These are phyloP conservation scores for Erodium chrysanthum DNA, from an alignment of 441 rosid genomes.

Conservation along the genomic window DNA sequence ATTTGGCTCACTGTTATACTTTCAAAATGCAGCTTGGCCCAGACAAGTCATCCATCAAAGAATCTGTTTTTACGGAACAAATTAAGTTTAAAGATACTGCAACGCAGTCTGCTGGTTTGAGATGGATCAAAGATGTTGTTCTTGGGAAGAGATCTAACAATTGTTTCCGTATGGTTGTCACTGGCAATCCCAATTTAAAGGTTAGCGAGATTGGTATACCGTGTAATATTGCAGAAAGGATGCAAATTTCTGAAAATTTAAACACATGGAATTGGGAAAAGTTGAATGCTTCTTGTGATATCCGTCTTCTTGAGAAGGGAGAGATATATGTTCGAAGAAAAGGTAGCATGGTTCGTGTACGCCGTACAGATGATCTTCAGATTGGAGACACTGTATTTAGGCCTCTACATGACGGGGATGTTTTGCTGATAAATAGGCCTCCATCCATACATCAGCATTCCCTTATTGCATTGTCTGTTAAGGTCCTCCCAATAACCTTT, in stretches of 20 bases:
- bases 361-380: conserved; percentile 40
- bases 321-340: conserved; percentile 53
- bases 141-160: conserved; percentile 85
- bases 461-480: conserved; percentile 66
- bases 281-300: conserved; percentile 37
- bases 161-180: conserved; percentile 84
- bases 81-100: conserved; percentile 34
- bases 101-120: conserved; percentile 59
- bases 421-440: conserved; percentile 72
- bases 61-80: conserved; percentile 29
- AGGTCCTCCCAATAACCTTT: conserved; percentile 55
- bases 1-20: conserved; percentile 8
- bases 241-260: conserved; percentile 66
- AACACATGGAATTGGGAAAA: conserved; percentile 62
- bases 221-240: conserved; percentile 57
- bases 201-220: conserved; percentile 85
- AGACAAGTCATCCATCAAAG: conserved; percentile 39
- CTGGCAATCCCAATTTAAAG: conserved; percentile 70
- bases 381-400: conserved; percentile 62
- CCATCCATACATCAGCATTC: conserved; percentile 96
- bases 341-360: conserved; percentile 39
- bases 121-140: conserved; percentile 83
- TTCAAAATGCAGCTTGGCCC: conserved; percentile 50
- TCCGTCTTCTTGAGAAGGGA: conserved; percentile 55
- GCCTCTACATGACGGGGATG: conserved; percentile 68